Conservation (phyloP, 2,329 filamentous ascomycete species). For the Pyrenochaeta sp. region DNA sequence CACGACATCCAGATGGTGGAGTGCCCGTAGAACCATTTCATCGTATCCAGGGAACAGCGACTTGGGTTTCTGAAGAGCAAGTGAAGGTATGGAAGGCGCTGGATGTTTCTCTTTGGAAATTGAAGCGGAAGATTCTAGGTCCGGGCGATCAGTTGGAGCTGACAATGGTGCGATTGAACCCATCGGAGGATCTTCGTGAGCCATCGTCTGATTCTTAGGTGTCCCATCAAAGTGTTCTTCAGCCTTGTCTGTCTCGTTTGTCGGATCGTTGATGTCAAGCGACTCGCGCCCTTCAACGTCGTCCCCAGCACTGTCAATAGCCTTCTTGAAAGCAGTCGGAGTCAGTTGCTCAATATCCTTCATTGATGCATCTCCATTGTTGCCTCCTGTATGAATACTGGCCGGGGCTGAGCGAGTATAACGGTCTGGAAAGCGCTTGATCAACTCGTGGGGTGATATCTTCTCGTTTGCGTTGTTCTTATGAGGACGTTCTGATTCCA, state of each 20-base stretch:
- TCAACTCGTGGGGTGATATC: not conserved
- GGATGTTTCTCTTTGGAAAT: not conserved
- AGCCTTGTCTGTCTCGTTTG: too few species aligned
- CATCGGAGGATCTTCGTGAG: too few species aligned
- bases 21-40: not conserved
- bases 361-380: not conserved
- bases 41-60: not conserved
- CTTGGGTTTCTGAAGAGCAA: not conserved
- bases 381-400: not conserved
- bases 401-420: not conserved
- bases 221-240: too few species aligned
- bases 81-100: not conserved
- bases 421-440: not conserved
- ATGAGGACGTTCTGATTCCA: not conserved
- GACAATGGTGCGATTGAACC: too few species aligned
- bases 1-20: not conserved
- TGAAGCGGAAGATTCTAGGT: not conserved
- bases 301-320: not conserved
- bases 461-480: not conserved
- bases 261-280: not conserved
- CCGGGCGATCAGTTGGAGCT: too few species aligned
- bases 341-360: not conserved
- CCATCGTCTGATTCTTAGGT: too few species aligned
- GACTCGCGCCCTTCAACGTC: not conserved
- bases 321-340: not conserved